These are phyloP conservation scores for Chaetomium fimeti DNA, from an alignment of 495 filamentous ascomycete genomes.

Conservation along the genomic window DNA sequence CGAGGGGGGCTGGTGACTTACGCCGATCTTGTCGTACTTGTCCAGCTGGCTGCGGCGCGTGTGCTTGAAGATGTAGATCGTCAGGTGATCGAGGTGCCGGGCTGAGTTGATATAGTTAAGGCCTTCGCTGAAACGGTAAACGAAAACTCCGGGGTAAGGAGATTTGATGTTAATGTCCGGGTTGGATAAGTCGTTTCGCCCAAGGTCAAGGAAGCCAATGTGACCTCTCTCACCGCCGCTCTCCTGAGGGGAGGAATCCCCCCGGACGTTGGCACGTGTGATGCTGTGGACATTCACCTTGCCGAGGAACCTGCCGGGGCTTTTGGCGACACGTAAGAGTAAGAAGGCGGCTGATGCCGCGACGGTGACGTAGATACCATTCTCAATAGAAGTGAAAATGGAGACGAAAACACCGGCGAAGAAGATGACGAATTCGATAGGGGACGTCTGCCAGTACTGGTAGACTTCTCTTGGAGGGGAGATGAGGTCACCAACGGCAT, in stretches of 20 bases:
- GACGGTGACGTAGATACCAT: slow-evolving; percentile 89
- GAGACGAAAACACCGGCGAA: slow-evolving; percentile 92
- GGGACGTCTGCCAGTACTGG: slow-evolving; percentile 92
- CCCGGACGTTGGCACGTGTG: slow-evolving; percentile 40
- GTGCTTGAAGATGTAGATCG: slow-evolving; percentile 65
- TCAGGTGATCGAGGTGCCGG: slow-evolving; percentile 82
- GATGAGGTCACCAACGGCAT: slow-evolving; percentile 93
- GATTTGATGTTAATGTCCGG: slow-evolving; percentile 73
- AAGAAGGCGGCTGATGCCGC: slow-evolving; percentile 70
- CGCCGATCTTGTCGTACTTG: slow-evolving; percentile 59
- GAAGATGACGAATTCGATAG: slow-evolving; percentile 88
- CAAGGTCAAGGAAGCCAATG: slow-evolving; percentile 87
- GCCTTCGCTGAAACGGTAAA: slow-evolving; percentile 94
- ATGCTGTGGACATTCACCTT: slow-evolving; percentile 64
- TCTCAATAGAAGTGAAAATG: slow-evolving; percentile 82
- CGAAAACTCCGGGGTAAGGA: slow-evolving; percentile 93
- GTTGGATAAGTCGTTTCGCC: slow-evolving; percentile 86
- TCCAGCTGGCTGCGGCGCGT: slow-evolving; percentile 76
- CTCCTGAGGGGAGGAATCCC: slow-evolving; percentile 43
- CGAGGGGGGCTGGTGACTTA: slow-evolving; percentile 30
- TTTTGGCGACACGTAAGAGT: slow-evolving; percentile 79
- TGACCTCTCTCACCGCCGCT: slow-evolving; percentile 36
- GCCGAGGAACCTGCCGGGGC: slow-evolving; percentile 83
- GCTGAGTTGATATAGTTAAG: slow-evolving; percentile 95
- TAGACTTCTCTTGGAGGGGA: slow-evolving; percentile 92